Conservation (phyloP, 2,329 filamentous ascomycete species). For the Aspergillus pseudotamarii region DNA sequence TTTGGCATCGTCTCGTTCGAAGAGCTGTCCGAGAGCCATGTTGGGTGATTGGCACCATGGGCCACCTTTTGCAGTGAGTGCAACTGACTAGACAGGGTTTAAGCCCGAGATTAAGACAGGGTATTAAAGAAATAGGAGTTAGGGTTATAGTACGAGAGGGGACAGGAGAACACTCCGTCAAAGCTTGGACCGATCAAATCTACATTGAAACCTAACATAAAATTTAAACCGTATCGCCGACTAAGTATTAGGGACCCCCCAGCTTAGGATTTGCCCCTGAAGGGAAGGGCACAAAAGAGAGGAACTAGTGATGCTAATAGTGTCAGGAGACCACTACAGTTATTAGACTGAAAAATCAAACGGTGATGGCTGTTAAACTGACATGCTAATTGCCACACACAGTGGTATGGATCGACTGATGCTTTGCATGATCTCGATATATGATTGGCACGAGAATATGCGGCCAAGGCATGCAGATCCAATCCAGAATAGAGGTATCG, state of each 20-base stretch:
- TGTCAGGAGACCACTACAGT: neutral
- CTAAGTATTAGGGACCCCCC: neutral
- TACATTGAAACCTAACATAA: neutral
- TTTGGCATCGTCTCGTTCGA: conserved; percentile 12
- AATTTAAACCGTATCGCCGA: neutral
- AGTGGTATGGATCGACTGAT: neutral
- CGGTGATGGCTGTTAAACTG: neutral
- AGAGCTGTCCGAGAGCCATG: conserved; percentile 10
- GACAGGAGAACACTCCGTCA: neutral
- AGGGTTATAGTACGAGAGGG: neutral
- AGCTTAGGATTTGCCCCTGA: neutral
- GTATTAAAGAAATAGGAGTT: neutral
- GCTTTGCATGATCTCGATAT: neutral
- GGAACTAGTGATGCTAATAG: neutral
- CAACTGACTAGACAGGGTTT: neutral
- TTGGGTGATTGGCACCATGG: neutral
- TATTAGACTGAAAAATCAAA: neutral
- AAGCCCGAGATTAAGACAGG: neutral
- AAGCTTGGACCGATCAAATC: conserved; percentile 3
- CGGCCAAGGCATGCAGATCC: neutral
- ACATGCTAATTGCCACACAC: neutral
- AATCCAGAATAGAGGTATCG: neutral
- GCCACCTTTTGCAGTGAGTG: neutral
- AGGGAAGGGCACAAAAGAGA: neutral
- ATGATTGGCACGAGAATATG: neutral